Percentiles rank a stretch among this genome's conserved stretches.
Conservation (phyloP, 2,329 filamentous ascomycete genomes). For the Cadophora malorum region DNA sequence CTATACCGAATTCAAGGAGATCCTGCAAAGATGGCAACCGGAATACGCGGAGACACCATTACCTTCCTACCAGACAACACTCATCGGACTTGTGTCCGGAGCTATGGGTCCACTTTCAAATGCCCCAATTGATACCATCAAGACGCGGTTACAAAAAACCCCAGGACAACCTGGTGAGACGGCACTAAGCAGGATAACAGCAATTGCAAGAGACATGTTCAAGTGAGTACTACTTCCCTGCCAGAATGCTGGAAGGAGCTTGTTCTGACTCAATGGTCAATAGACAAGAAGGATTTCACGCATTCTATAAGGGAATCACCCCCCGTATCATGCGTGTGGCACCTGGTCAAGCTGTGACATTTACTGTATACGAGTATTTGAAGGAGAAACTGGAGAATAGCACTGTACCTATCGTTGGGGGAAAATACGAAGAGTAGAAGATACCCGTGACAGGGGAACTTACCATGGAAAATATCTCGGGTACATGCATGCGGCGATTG, state of each 20-base stretch:
- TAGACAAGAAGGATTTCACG: constrained; percentile 88
- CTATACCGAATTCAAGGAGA: constrained; percentile 90
- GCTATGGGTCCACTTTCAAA: constrained; percentile 97
- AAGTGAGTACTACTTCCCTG: constrained; percentile 57
- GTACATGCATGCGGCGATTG: neutral
- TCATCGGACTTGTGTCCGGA: constrained; percentile 86
- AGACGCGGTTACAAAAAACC: constrained; percentile 92
- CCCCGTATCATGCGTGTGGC: constrained; percentile 97
- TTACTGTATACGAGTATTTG: constrained; percentile 79
- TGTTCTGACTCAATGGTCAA: constrained; percentile 31
- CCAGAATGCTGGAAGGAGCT: neutral
- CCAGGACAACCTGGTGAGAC: constrained; percentile 82
- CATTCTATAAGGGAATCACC: constrained; percentile 99
- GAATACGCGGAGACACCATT: constrained; percentile 69
- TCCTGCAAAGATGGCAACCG: constrained; percentile 75
- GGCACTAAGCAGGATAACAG: constrained; percentile 77
- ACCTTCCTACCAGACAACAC: constrained; percentile 86
- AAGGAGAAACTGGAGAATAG: constrained; percentile 74
- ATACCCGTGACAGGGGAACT: neutral
- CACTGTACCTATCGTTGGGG: constrained; percentile 63
- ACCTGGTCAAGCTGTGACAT: constrained; percentile 84
- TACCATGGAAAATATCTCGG: neutral
- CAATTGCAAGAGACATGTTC: constrained; percentile 85
- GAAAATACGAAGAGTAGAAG: constrained; percentile 70
- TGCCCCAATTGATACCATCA: constrained; percentile 98